phyloP scores from a whole-genome alignment of 2,329 filamentous ascomycete species.

The Alternaria alternata region DNA sequence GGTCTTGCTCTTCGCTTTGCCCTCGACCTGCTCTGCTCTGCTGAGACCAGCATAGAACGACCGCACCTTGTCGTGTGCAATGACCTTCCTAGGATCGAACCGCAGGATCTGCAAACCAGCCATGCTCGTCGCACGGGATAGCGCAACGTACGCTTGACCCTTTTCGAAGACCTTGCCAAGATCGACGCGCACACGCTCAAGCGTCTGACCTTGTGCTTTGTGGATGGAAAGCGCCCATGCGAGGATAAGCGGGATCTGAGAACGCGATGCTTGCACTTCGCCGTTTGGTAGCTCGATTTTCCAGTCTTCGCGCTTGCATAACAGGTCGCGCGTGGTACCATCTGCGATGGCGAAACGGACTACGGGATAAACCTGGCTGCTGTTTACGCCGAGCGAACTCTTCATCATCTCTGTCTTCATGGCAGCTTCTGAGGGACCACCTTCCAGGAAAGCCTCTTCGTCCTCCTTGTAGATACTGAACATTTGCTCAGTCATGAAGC shows the following conservation, averaged over 20 bases:
- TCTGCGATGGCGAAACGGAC: constrained; percentile 85
- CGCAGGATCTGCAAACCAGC: constrained; percentile 85
- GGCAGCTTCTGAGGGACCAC: constrained; percentile 52
- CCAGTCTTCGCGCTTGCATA: constrained; percentile 90
- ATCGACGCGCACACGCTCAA: constrained; percentile 94
- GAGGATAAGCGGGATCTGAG: constrained; percentile 80
- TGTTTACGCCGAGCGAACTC: constrained; percentile 56
- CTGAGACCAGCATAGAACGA: constrained; percentile 86
- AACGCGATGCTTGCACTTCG: constrained; percentile 87
- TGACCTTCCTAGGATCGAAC: constrained; percentile 90
- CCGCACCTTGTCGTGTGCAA: constrained; percentile 88
- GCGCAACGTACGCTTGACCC: constrained; percentile 94
- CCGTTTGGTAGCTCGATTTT: constrained; percentile 97
- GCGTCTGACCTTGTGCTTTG: constrained; percentile 94
- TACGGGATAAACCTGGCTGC: constrained; percentile 74
- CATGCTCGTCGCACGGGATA: constrained; percentile 90
- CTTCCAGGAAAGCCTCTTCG: constrained; percentile 63
- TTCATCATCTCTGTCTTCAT: constrained; percentile 59
- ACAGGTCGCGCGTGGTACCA: constrained; percentile 76
- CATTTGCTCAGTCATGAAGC: constrained; percentile 76
- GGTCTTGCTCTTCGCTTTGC: constrained; percentile 43
- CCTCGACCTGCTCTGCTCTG: constrained; percentile 66
- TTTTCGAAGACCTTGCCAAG: constrained; percentile 94
- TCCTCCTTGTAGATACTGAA: constrained; percentile 67
- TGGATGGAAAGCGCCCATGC: constrained; percentile 98